These are phyloP conservation scores for Auriscalpium vulgare DNA, from an alignment of 768 basidiomycete species.

Conservation along the genomic window DNA sequence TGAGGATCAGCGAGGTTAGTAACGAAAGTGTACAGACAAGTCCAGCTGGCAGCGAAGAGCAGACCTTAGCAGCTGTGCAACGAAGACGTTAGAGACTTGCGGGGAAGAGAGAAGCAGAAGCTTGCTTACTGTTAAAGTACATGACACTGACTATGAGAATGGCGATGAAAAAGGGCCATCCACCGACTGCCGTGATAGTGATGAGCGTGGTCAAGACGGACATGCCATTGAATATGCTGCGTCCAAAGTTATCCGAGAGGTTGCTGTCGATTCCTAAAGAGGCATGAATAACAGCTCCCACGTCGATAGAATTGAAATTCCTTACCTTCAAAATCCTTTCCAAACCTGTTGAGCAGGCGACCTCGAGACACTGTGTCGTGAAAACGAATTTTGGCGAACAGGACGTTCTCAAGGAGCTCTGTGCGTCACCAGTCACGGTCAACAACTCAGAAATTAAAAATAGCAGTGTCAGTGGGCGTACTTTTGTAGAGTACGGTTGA, in stretches of 20 bases:
- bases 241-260: slow-evolving; percentile 79
- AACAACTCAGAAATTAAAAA: neutral
- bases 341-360: slow-evolving; percentile 73
- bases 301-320: neutral
- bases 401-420: slow-evolving; percentile 67
- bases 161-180: slow-evolving; percentile 62
- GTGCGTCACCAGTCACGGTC: slow-evolving; percentile 1
- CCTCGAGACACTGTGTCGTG: slow-evolving; percentile 89
- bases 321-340: slow-evolving; percentile 80
- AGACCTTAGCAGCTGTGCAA: neutral
- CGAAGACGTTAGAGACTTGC: neutral
- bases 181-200: slow-evolving; percentile 74
- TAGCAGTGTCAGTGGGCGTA: slow-evolving; percentile 16
- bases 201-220: slow-evolving; percentile 63
- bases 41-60: slow-evolving; percentile 26
- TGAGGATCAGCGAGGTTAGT: slow-evolving; percentile 16
- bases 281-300: slow-evolving; percentile 10
- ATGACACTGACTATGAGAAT: slow-evolving; percentile 46
- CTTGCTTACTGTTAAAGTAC: slow-evolving; percentile 60
- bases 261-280: slow-evolving; percentile 67
- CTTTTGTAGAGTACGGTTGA: slow-evolving; percentile 71
- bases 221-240: slow-evolving; percentile 65
- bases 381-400: slow-evolving; percentile 87
- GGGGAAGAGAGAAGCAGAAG: too few species aligned
- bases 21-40: slow-evolving; percentile 17